Conservation (phyloP, 805 yeast genomes). For the Wickerhamiella shivajii region DNA sequence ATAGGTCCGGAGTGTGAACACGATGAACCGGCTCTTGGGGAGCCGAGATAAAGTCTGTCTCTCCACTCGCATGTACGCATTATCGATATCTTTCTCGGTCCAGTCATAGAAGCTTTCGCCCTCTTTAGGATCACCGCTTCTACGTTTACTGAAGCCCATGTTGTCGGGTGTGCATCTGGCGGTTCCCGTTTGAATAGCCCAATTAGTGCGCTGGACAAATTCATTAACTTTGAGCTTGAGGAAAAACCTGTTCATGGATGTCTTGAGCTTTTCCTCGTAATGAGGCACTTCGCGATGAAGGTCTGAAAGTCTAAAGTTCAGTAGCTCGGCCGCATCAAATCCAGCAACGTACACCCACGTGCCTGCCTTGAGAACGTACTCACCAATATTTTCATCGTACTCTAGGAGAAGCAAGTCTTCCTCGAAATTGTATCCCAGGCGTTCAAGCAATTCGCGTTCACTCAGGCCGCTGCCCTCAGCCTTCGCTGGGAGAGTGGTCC, state of each 20-base stretch:
- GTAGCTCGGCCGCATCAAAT: constrained; percentile 45
- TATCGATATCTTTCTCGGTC: constrained; percentile 25
- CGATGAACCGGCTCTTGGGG: constrained; percentile 32
- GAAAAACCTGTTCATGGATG: constrained; percentile 56
- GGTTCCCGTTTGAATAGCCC: constrained; percentile 31
- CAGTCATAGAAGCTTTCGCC: constrained; percentile 21
- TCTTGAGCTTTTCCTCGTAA: constrained; percentile 39
- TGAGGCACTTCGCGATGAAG: constrained; percentile 66
- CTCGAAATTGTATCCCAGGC: constrained; percentile 30
- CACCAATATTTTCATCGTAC: constrained; percentile 9
- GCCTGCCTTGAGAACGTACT: constrained; percentile 41
- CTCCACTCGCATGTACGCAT: constrained; percentile 42
- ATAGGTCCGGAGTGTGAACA: constrained; percentile 44
- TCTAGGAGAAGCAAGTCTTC: constrained; percentile 44
- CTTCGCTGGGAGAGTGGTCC: constrained; percentile 1
- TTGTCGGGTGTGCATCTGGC: too few relatives aligned
- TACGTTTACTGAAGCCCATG: constrained; percentile 31
- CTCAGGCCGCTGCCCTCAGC: background rate
- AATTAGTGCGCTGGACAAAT: constrained; percentile 1
- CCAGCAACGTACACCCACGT: constrained; percentile 59
- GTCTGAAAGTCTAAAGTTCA: constrained; percentile 38
- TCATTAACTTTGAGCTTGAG: constrained; percentile 17
- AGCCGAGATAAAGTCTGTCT: constrained; percentile 41
- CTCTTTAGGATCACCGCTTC: constrained; percentile 25
- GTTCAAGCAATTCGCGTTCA: constrained; percentile 9